A percentile compares a stretch with the other conserved stretches of the same genome.
phyloP scores from a whole-genome alignment of 2,329 filamentous ascomycete species.

The Neonectria coccinea region DNA sequence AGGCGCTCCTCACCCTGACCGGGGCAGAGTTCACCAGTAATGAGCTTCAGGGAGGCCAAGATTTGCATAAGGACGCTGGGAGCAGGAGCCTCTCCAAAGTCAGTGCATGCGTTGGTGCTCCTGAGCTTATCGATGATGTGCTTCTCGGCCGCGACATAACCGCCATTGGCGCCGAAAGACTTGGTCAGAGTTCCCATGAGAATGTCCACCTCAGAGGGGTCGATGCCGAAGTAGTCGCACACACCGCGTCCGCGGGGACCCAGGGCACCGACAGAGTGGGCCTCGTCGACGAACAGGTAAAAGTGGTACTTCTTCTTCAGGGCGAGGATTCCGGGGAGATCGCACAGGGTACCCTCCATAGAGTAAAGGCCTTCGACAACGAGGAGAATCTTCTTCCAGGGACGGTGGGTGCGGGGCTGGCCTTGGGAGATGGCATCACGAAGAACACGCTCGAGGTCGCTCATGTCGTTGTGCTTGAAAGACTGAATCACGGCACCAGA shows the following conservation, averaged over 20 bases:
- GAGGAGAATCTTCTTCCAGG: slow-evolving; percentile 99
- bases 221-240: slow-evolving; percentile 96
- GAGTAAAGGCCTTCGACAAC: slow-evolving; percentile 98
- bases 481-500: slow-evolving; percentile 95
- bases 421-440: slow-evolving; percentile 96
- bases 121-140: slow-evolving; percentile 92
- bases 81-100: slow-evolving; percentile 87
- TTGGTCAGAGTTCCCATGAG: slow-evolving; percentile 99
- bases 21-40: slow-evolving; percentile 86
- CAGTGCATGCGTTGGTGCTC: slow-evolving; percentile 84
- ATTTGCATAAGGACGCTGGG: slow-evolving; percentile 94
- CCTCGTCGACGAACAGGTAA: slow-evolving; percentile 94
- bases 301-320: slow-evolving; percentile 98
- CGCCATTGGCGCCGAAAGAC: slow-evolving; percentile 97
- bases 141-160: slow-evolving; percentile 92
- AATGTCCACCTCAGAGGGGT: slow-evolving; percentile 89
- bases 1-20: slow-evolving; percentile 96
- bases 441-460: slow-evolving; percentile 84
- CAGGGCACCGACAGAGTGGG: slow-evolving; percentile 93
- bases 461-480: slow-evolving; percentile 98
- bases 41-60: slow-evolving; percentile 85
- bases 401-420: slow-evolving; percentile 96
- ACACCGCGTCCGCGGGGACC: slow-evolving; percentile 91
- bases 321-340: slow-evolving; percentile 87
- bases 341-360: slow-evolving; percentile 99